phyloP scores from a whole-genome alignment of 441 rosid genomes.

The Mallotus repandus region DNA sequence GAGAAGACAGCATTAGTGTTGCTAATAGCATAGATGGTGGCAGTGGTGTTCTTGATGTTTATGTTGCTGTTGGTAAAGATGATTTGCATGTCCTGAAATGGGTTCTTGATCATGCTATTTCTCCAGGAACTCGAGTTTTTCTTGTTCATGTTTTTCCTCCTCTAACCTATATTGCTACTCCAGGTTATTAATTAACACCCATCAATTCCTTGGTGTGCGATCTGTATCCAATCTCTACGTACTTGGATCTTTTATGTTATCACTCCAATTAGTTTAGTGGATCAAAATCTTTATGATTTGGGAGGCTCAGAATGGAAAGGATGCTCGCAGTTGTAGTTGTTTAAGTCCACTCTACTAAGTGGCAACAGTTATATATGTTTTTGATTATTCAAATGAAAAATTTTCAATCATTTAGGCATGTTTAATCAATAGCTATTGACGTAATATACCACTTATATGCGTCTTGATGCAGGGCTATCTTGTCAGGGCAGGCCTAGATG shows the following conservation, averaged over 20 bases:
- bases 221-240: neutral
- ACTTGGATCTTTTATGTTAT: neutral
- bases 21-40: slow-evolving; percentile 26
- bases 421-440: neutral
- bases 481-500: neutral
- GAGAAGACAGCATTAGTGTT: slow-evolving; percentile 43
- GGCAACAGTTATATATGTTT: neutral
- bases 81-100: slow-evolving; percentile 56
- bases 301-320: too few relatives aligned
- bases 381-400: neutral
- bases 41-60: slow-evolving; percentile 37
- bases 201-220: neutral
- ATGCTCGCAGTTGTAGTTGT: too few relatives aligned
- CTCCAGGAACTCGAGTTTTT: slow-evolving; percentile 44
- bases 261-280: too few relatives aligned
- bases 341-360: too few relatives aligned
- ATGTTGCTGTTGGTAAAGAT: slow-evolving; percentile 66
- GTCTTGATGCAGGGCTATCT: neutral
- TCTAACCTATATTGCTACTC: slow-evolving; percentile 48
- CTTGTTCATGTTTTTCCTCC: slow-evolving; percentile 68
- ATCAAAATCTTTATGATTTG: too few relatives aligned
- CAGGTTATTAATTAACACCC: slow-evolving; percentile 34
- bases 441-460: neutral
- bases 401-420: neutral
- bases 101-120: slow-evolving; percentile 53